Percentiles rank a stretch among this genome's conserved stretches.
Evolutionary conservation across 2,329 filamentous ascomycete genomes (phyloP).

Genomic region (Cryphonectria nitschkei): DNA sequence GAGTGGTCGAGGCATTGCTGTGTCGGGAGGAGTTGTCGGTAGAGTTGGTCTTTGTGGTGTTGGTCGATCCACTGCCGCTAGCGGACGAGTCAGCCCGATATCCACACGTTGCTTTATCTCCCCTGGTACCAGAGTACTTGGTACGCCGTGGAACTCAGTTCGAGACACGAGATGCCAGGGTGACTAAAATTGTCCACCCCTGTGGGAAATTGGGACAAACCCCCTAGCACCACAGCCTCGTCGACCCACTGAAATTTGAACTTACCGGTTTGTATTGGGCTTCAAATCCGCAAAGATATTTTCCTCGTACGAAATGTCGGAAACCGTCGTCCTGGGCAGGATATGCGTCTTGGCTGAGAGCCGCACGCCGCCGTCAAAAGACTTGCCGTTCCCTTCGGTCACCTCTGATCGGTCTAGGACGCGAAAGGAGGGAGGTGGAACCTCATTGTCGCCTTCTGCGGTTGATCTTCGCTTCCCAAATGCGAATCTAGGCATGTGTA

Average conservation of each 20-base stretch:
- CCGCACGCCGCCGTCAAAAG: slow-evolving; percentile 55
- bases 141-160: slow-evolving; percentile 26
- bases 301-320: slow-evolving; percentile 49
- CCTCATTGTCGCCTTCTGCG: slow-evolving; percentile 57
- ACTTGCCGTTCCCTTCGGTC: slow-evolving; percentile 42
- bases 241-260: slow-evolving; percentile 31
- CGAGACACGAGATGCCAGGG: slow-evolving; percentile 26
- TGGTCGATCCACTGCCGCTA: slow-evolving; percentile 64
- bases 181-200: slow-evolving; percentile 29
- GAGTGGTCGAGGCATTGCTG: slow-evolving; percentile 64
- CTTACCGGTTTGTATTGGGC: slow-evolving; percentile 55
- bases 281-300: slow-evolving; percentile 64
- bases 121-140: slow-evolving; percentile 26
- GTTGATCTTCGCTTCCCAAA: slow-evolving; percentile 65
- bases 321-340: slow-evolving; percentile 44
- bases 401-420: slow-evolving; percentile 59
- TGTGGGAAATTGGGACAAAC: slow-evolving; percentile 27
- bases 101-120: slow-evolving; percentile 31
- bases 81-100: slow-evolving; percentile 43
- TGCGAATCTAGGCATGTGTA: slow-evolving; percentile 65
- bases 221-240: slow-evolving; percentile 19
- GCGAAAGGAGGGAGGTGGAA: slow-evolving; percentile 58
- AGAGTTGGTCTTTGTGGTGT: slow-evolving; percentile 62
- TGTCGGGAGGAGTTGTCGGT: slow-evolving; percentile 65
- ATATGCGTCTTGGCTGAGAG: slow-evolving; percentile 44